phyloP scores from a whole-genome alignment of 1,139 yeast species.

The Yamadazyma friedrichii region DNA sequence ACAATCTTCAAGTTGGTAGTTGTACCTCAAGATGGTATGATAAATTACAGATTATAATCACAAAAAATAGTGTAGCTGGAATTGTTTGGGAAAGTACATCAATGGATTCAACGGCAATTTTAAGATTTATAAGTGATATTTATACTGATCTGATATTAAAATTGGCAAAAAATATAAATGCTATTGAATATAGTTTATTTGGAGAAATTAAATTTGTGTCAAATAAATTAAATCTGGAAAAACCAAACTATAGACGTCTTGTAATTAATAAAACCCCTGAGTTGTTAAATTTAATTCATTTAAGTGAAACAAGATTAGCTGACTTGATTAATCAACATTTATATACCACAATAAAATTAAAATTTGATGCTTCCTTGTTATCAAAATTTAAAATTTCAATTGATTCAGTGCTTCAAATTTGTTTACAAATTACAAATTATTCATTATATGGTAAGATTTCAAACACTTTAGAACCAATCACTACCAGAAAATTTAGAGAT shows the following conservation, averaged over 20 bases:
- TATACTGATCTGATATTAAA: constrained; percentile 73
- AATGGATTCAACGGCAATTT: constrained; percentile 76
- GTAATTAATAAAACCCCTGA: constrained; percentile 51
- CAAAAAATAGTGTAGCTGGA: constrained; percentile 71
- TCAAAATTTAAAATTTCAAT: constrained; percentile 53
- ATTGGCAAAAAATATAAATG: constrained; percentile 69
- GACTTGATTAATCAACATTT: constrained; percentile 75
- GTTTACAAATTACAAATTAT: constrained; percentile 69
- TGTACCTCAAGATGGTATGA: constrained; percentile 82
- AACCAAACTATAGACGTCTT: constrained; percentile 45
- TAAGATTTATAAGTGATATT: constrained; percentile 71
- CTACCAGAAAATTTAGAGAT: constrained; percentile 65
- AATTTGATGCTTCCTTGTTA: constrained; percentile 46
- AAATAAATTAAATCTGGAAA: constrained; percentile 30
- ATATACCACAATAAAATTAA: constrained; percentile 42
- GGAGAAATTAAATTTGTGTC: constrained; percentile 39
- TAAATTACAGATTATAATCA: constrained; percentile 66
- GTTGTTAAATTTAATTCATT: constrained; percentile 50
- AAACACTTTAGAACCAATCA: constrained; percentile 70
- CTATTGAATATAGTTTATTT: constrained; percentile 67
- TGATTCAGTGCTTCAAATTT: constrained; percentile 67
- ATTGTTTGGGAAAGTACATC: constrained; percentile 73
- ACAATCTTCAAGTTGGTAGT: constrained; percentile 63
- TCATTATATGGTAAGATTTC: constrained; percentile 70
- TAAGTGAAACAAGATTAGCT: constrained; percentile 73